Conservation (phyloP, 805 yeast species). For the Suhomyces sp. region DNA sequence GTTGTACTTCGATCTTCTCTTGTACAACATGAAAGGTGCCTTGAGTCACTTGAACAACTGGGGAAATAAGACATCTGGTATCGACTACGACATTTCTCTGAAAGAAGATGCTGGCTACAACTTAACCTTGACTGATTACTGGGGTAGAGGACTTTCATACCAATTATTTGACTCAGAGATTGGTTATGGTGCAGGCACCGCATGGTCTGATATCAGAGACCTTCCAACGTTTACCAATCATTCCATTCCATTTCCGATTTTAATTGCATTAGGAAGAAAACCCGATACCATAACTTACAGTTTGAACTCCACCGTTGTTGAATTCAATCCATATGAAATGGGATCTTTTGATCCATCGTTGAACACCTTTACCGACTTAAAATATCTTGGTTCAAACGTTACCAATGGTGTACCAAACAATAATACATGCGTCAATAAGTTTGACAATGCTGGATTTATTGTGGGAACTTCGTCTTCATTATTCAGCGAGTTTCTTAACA, state of each 20-base stretch:
- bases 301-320: conserved; percentile 39
- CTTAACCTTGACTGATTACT: conserved; percentile 69
- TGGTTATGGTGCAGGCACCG: conserved; percentile 23
- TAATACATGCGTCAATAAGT: conserved; percentile 31
- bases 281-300: conserved; percentile 32
- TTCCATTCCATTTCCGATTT: conserved; percentile 43
- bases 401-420: conserved; percentile 29
- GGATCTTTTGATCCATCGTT: conserved; percentile 42
- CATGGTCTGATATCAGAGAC: conserved; percentile 36
- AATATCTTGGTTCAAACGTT: conserved; percentile 37
- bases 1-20: conserved; percentile 20
- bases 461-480: conserved; percentile 42
- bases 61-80: conserved; percentile 35
- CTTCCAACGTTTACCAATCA: conserved; percentile 27
- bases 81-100: conserved; percentile 50
- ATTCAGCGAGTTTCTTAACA: conserved; percentile 35
- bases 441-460: conserved; percentile 41
- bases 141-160: conserved; percentile 76
- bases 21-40: conserved; percentile 23
- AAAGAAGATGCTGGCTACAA: conserved; percentile 60
- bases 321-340: conserved; percentile 43
- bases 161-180: conserved; percentile 49
- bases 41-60: conserved; percentile 32
- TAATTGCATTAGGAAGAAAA: conserved; percentile 35
- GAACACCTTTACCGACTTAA: conserved; percentile 37